Percentiles rank a stretch among this genome's conserved stretches.
These are phyloP conservation scores for Gentiana macrophylla DNA, from an alignment of 257 asterid genomes.

Conservation along the genomic window DNA sequence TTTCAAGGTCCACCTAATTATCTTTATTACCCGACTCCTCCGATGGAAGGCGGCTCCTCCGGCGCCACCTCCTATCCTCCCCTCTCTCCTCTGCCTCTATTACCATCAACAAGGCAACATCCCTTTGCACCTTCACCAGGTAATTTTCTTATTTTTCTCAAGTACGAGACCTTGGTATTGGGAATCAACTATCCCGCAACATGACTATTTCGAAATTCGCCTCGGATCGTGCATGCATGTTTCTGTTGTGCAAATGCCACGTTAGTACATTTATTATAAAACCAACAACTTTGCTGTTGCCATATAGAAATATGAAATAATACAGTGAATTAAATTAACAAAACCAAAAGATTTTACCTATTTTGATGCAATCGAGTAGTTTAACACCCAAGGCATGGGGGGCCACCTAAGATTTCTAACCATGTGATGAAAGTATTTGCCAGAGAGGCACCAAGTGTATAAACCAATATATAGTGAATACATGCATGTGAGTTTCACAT, in stretches of 20 bases:
- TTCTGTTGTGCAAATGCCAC: too few relatives aligned
- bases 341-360: too few relatives aligned
- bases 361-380: background rate
- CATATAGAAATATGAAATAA: too few relatives aligned
- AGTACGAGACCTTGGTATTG: background rate
- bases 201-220: too few relatives aligned
- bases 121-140: conserved; percentile 57
- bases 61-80: conserved; percentile 27
- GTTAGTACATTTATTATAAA: too few relatives aligned
- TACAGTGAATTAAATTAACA: too few relatives aligned
- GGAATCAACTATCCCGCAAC: too few relatives aligned
- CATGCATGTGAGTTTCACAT: conserved; percentile 43
- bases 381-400: conserved; percentile 6
- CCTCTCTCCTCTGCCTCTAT: conserved; percentile 31
- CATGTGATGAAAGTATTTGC: conserved; percentile 60
- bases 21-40: conserved; percentile 62
- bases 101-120: conserved; percentile 39
- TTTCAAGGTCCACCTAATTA: conserved; percentile 50
- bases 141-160: conserved; percentile 12
- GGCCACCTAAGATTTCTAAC: conserved; percentile 17
- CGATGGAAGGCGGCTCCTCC: conserved; percentile 21
- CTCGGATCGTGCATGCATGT: too few relatives aligned
- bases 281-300: too few relatives aligned
- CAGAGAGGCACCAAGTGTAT: conserved; percentile 33
- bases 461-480: conserved; percentile 17